Base-by-base conservation (phyloP, 495 filamentous ascomycete species). In the Evernia prunastri region DNA sequence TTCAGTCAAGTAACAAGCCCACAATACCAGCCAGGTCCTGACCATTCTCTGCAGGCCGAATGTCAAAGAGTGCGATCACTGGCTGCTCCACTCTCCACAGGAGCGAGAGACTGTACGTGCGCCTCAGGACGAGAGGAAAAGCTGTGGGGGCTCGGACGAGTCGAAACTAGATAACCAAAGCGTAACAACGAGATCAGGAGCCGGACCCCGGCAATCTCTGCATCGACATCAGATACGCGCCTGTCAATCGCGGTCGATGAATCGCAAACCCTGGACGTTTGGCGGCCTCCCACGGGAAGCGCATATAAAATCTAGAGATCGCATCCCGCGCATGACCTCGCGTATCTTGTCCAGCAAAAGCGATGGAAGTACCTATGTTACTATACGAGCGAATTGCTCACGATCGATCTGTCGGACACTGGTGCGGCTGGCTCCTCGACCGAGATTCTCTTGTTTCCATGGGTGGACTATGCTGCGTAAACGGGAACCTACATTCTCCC, bases 231-330 rank as follows among this genome's bases (percentile, higher is more conserved):
- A 17, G 47, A 51, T 17, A 51, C 47, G 23, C 47, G 25, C 47
- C 47, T 51, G 11, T 51, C 47, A 51, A 13, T 0, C 45, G n/a
- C 25, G 11, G n/a, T 23, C 25, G 23, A 15, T n/a, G n/a, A n/a
- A n/a, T n/a, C n/a, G n/a, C n/a, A n/a, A 27, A 13, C 11, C 9
- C 45, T 49, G 23, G 5, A 49, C 45, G 15, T 15, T 17, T n/a
- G 47, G 47, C 47, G 47, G 25, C 47, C n/a, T 51, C 25, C 23
- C 25, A 51, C 47, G 47, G 23, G 47, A 51, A 51, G 47, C 47
- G 47, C 47, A 29, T 17, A 18, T n/a, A 49, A 1, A 27, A 25
- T 51, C 23, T 25, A 29, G 29, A 3, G 23, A 15, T 51, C 20
- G 18, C 20, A 17, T 51, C 23, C 6, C 47, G 11, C 47, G 17